These are phyloP conservation scores for Russula abietina DNA, from an alignment of 768 basidiomycete species.

Conservation along the genomic window DNA sequence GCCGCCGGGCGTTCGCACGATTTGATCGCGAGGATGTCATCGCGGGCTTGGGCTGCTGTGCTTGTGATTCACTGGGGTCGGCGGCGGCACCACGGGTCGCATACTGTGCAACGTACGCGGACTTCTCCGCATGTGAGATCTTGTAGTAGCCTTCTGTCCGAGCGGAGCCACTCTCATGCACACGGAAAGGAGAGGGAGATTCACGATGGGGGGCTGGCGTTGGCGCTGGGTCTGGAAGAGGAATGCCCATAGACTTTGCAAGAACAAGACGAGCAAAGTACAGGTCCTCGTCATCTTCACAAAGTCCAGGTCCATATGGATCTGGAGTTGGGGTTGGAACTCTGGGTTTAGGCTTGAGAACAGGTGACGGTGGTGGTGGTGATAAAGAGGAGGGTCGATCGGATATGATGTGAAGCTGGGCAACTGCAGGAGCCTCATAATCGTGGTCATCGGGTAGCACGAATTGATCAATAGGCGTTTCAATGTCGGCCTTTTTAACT, in stretches of 20 bases:
- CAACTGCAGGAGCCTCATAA: constrained; percentile 45
- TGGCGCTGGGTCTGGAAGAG: constrained; percentile 29
- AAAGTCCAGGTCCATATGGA: constrained; percentile 50
- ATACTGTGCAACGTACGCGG: constrained; percentile 87
- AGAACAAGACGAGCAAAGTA: constrained; percentile 68
- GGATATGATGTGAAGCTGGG: constrained; percentile 45
- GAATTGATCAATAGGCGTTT: constrained; percentile 40
- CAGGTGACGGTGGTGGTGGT: constrained; percentile 48
- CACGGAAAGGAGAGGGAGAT: constrained; percentile 51
- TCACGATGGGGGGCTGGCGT: constrained; percentile 34
- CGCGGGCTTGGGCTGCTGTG: constrained; percentile 45
- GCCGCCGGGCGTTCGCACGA: constrained; percentile 84
- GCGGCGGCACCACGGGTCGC: constrained; percentile 49
- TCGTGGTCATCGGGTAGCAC: constrained; percentile 45
- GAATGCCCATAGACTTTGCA: constrained; percentile 32
- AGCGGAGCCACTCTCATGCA: constrained; percentile 79
- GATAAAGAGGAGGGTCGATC: constrained; percentile 42
- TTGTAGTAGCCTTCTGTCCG: constrained; percentile 95
- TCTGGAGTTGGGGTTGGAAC: constrained; percentile 48
- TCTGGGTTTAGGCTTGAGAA: constrained; percentile 32
- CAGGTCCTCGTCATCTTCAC: constrained; percentile 84
- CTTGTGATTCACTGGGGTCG: constrained; percentile 40
- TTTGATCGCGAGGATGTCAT: constrained; percentile 80
- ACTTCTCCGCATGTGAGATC: constrained; percentile 87
- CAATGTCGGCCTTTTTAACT: constrained; percentile 23